These are phyloP conservation scores for Aureobasidium sp. DNA, from an alignment of 2,329 filamentous ascomycete genomes.

Conservation along the genomic window DNA sequence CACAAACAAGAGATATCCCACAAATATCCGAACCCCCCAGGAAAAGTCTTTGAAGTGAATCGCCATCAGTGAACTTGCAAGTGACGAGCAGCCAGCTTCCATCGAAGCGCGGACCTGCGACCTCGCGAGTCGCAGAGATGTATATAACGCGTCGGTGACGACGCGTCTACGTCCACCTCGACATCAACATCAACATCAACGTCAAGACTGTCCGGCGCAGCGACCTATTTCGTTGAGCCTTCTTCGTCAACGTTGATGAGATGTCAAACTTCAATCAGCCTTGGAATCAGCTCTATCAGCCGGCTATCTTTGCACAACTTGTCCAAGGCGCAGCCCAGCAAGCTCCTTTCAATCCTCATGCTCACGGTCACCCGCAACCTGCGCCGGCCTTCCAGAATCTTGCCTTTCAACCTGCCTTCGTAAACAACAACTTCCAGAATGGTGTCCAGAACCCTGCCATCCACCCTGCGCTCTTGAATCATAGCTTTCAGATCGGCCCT, in stretches of 20 bases:
- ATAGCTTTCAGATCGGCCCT: not conserved
- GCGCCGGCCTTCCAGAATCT: not conserved
- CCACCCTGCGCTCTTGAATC: not conserved
- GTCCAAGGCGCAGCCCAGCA: not conserved
- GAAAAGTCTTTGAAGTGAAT: not conserved
- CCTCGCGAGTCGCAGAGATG: not conserved
- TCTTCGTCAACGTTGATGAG: not conserved
- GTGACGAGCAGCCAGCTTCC: not conserved
- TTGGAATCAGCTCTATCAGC: too few relatives aligned
- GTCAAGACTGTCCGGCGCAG: not conserved
- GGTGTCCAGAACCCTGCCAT: not conserved
- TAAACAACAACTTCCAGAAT: too few relatives aligned
- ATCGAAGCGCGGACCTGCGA: not conserved
- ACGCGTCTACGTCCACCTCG: not conserved
- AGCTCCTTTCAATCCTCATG: not conserved
- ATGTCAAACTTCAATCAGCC: not conserved
- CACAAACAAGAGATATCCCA: not conserved
- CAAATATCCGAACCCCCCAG: not conserved
- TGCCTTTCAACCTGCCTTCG: not conserved
- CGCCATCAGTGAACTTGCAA: not conserved
- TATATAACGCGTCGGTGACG: not conserved
- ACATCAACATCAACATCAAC: not conserved
- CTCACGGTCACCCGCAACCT: not conserved
- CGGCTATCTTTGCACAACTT: not conserved
- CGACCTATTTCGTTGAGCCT: not conserved